phyloP scores from a whole-genome alignment of 306 rosid genomes.

The Canavalia ensiformis region DNA sequence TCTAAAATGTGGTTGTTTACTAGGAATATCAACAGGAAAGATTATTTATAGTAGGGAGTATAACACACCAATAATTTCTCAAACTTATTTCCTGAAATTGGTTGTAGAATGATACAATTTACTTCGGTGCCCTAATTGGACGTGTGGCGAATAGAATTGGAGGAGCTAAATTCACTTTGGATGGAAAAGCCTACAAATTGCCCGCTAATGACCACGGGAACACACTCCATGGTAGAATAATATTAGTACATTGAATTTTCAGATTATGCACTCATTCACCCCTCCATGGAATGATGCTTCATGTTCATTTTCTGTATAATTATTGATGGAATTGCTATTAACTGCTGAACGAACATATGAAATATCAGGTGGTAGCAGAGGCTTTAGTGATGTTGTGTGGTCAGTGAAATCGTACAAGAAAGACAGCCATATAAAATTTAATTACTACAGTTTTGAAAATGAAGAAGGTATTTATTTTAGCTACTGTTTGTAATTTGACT shows the following conservation, averaged over 20 bases:
- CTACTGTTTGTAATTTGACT: not conserved
- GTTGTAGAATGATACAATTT: constrained; percentile 49
- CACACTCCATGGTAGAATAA: constrained; percentile 52
- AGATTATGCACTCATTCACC: not conserved
- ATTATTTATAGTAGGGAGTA: not conserved
- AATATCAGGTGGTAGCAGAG: constrained; percentile 67
- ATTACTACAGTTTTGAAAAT: constrained; percentile 60
- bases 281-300: not conserved
- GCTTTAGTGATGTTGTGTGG: constrained; percentile 74
- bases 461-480: constrained; percentile 61
- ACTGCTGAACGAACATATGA: not conserved
- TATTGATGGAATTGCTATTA: not conserved
- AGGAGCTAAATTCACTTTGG: constrained; percentile 51
- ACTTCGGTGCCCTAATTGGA: constrained; percentile 56
- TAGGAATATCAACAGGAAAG: not conserved
- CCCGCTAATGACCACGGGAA: constrained; percentile 57
- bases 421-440: constrained; percentile 63
- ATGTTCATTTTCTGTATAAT: constrained; percentile 24
- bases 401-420: constrained; percentile 45
- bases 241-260: not conserved
- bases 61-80: not conserved
- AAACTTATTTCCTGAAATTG: constrained; percentile 25
- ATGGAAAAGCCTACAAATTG: constrained; percentile 53
- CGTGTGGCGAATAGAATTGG: constrained; percentile 65
- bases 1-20: not conserved